Conservation (phyloP, 2,329 filamentous ascomycete genomes). For the Zopfia rhizophila region DNA sequence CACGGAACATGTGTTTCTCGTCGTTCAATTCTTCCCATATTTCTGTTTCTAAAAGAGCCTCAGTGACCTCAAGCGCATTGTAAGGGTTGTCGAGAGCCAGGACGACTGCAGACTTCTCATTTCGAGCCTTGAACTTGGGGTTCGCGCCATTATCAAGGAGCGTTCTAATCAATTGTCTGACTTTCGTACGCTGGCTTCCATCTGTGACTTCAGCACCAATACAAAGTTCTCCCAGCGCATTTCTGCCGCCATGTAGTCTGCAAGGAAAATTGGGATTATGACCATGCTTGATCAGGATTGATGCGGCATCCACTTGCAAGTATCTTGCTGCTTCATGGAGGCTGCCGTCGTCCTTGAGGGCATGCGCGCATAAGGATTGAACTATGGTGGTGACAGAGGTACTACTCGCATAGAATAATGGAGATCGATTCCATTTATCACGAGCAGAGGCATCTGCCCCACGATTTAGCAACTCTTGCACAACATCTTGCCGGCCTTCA, state of each 20-base stretch:
- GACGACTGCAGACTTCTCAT: conserved; percentile 68
- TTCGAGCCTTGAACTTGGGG: conserved; percentile 61
- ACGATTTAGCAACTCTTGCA: conserved; percentile 65
- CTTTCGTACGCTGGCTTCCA: conserved; percentile 37
- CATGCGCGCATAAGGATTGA: conserved; percentile 64
- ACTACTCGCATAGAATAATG: conserved; percentile 68
- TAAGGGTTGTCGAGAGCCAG: conserved; percentile 67
- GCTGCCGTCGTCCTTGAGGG: conserved; percentile 71
- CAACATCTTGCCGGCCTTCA: conserved; percentile 66
- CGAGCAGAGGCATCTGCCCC: conserved; percentile 69
- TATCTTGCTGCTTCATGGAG: conserved; percentile 72
- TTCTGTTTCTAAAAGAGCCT: conserved; percentile 69
- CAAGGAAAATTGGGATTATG: conserved; percentile 74
- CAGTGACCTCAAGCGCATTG: conserved; percentile 66
- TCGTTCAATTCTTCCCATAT: conserved; percentile 74
- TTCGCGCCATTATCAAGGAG: conserved; percentile 69
- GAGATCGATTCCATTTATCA: conserved; percentile 68
- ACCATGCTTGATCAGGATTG: conserved; percentile 66
- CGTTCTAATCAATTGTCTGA: conserved; percentile 62
- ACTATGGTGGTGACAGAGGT: conserved; percentile 38
- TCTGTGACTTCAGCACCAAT: conserved; percentile 63
- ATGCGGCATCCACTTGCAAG: conserved; percentile 67
- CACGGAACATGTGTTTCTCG: conserved; percentile 58
- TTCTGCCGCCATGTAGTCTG: conserved; percentile 69
- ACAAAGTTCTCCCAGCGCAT: conserved; percentile 72